Base-by-base conservation (phyloP, 805 yeast genomes). In the Cyberlindnera americana region DNA sequence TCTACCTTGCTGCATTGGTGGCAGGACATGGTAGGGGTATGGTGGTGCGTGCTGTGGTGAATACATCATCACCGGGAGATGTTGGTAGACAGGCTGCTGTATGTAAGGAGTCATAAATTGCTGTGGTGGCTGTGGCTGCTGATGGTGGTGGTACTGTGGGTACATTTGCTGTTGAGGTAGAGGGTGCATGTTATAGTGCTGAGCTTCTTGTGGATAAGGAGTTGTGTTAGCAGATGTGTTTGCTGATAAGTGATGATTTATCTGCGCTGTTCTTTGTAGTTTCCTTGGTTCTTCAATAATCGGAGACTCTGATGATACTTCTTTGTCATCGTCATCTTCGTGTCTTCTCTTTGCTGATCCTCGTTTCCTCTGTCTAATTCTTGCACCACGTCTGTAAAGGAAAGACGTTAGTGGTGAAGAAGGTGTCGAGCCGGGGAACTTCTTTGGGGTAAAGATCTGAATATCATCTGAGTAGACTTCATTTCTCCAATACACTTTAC, bases 291-390 rank as follows among this genome's bases (percentile, higher is more conserved):
- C 10, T 21, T 7, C 7, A 5, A 15, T 6, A n/a, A 7, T 15
- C 7, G 19, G 19, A 13, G 18, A 13, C 8, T 11, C 19, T 14
- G 31, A 19, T 14, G 19, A 26, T 6, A n/a, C 18, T 16, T 24
- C 35, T 7, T 37, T 29, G 3, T 36, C 44, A 13, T 36, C 32
- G 12, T 36, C 37, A 13, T 33, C 38, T 15, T 33, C 38, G n/a
- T 33, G 28, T 6, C 9, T 13, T 13, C 41, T 17, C 27, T 37
- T 35, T 17, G 45, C 24, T 3, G 41, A 12, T 5, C 41, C 24
- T 33, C 58, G 47, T 48, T 51, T 57, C 34, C 63, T 44, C 36
- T 57, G 61, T 45, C 64, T 52, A 19, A 60, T 54, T 33, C 60
- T 43, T 2, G 63, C 63, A 25, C 64, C 64, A 29, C 53, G 52